Percentiles rank a stretch among this genome's conserved stretches.
Evolutionary conservation across 192 early-diverging fungal species (phyloP).

Genomic region (Glomus cerebriforme): DNA sequence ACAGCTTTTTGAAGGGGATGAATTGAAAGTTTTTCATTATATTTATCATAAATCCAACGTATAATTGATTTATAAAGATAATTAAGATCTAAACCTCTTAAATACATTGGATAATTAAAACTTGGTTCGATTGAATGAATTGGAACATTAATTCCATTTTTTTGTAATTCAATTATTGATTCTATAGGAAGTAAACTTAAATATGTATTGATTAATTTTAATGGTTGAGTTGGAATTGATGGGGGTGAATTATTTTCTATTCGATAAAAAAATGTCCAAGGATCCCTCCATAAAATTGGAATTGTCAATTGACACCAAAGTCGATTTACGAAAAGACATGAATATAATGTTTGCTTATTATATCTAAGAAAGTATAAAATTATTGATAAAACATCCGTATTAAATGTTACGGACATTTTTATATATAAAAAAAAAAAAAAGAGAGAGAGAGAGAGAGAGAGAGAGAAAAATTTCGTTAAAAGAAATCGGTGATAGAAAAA

Average conservation of each 20-base stretch:
- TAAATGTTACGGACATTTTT: not conserved
- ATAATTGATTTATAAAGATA: not conserved
- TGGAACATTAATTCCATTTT: not conserved
- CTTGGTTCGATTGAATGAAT: not conserved
- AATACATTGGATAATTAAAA: not conserved
- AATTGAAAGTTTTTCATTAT: not conserved
- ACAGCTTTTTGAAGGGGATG: not conserved
- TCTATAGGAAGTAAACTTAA: not conserved
- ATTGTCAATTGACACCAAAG: not conserved
- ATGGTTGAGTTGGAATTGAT: not conserved
- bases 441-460: too few relatives aligned
- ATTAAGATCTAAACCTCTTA: not conserved
- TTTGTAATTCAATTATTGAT: not conserved
- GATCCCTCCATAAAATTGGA: not conserved
- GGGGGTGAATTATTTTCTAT: not conserved
- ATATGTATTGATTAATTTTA: not conserved
- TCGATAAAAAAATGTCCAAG: not conserved
- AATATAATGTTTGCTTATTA: not conserved
- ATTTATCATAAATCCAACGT: not conserved
- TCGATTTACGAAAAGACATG: not conserved
- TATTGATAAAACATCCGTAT: not conserved
- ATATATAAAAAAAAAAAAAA: too few relatives aligned
- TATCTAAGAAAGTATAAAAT: not conserved
- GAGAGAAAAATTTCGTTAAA: not conserved
- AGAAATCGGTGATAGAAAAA: not conserved